Evolutionary conservation across 805 yeast genomes (phyloP), one percentile per base, ranked within the genome.

Genomic region (Diddensiella santjacobensis): DNA sequence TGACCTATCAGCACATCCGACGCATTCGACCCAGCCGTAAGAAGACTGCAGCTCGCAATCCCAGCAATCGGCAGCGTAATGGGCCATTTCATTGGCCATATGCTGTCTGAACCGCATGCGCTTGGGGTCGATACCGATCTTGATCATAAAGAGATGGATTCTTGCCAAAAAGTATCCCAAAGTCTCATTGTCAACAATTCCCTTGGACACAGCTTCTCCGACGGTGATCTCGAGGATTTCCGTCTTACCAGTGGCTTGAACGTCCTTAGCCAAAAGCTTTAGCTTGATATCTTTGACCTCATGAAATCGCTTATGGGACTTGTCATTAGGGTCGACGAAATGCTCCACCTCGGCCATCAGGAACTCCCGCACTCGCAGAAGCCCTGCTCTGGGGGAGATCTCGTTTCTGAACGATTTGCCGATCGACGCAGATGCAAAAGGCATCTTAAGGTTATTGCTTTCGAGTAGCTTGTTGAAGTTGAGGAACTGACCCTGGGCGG

Each of bases 21-120:
- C 97, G 82, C 99, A 95, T 75, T 93, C 99, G 61, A 93, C 87
- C 99, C 99, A 93, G 61, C 99, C 99, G 62, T 88, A 93, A 29
- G 96, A 87, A 38, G 96, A 83, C 60, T 86, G 83, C 62, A 93
- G 77, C 75, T 93, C 99, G 57, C 96, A 97, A 73, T 93, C 99
- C 99, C 99, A 93, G 77, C 99, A 93, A 73, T 93, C 99, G 58
- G 95, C 83, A 52, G 99, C 99, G 69, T 93, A 93, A 70, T 93
- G 99, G 17, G 99, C 99, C 99, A 93, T 93, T 75, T 93, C 99
- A 68, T 93, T 93, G 60, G 83, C 77, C 95, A 93, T 83, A 72
- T 93, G 99, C 75, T 93, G 99, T 77, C 99, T 86, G 81, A 93
- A 93, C 70, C 99, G 82, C 67, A 93, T 71, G 63, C 88, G 82